Evolutionary conservation across 805 yeast genomes (phyloP), one percentile per base, ranked within the genome.

Genomic region (Clavispora asparagi): DNA sequence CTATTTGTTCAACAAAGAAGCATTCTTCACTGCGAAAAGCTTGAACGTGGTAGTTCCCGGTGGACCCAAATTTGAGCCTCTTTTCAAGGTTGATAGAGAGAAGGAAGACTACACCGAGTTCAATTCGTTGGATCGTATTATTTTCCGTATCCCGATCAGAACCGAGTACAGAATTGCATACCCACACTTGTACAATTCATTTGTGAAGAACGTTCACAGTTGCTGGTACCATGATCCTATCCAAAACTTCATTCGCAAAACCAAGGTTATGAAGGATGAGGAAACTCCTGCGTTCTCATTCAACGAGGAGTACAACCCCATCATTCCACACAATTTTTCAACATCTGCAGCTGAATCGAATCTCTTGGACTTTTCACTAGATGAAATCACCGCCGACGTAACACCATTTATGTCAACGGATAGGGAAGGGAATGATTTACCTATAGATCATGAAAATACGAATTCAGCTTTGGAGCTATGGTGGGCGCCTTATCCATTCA

Each of bases 41-140:
- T 73, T 94, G 42, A 89, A 91, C 58, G 76, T 83, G 39, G 85
- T 95, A 1, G 73, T 94, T 30, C 97, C 97, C 0, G 96, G 96
- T 11, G 99, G 99, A 0, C 98, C 99, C 11, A 87, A 85, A 60
- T 94, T 90, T 64, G 98, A 91, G 66, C 96, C 96, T 0, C 65
- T 91, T 13, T 81, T 74, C 65, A 81, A 83, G 49, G 82, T 82
- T 54, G 74, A 76, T 26, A 79, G 78, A 23, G 86, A 81, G 40
- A 62, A 63, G 26, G 92, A 85, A 49, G 97, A 91, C 60, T 86
- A 77, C 63, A 88, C 87, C 45, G 98, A 92, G 62, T 91, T 94
- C 67, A 91, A 91, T 57, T 79, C 96, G 8, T 77, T 92, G 35
- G 97, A 91, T 59, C 71, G 96, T 60, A 81, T 90, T 23, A 89